Conservation (phyloP, 805 yeast genomes). For the Yamadazyma endophytica region DNA sequence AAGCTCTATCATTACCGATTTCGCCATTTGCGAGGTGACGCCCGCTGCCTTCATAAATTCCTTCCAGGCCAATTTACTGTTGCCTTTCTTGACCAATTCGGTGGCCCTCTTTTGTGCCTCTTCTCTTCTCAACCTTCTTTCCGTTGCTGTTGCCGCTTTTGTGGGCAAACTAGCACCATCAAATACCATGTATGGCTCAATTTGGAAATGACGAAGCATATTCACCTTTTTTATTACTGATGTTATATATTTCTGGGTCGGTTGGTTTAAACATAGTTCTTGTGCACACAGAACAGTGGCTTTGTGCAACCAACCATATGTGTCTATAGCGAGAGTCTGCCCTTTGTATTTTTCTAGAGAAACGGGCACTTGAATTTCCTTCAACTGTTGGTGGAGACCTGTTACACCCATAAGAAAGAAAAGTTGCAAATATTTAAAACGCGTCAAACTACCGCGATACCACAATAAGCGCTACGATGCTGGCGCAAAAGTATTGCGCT, state of each 20-base stretch:
- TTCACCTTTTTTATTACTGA: constrained; percentile 64
- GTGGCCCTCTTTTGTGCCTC: constrained; percentile 58
- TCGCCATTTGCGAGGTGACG: constrained; percentile 89
- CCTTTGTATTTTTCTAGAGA: constrained; percentile 64
- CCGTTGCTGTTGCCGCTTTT: constrained; percentile 67
- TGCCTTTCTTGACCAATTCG: constrained; percentile 48
- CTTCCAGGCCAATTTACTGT: constrained; percentile 57
- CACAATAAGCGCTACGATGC: too few relatives aligned
- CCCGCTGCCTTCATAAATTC: constrained; percentile 77
- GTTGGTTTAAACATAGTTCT: constrained; percentile 67
- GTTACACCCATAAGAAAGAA: constrained; percentile 64
- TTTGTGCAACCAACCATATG: constrained; percentile 94
- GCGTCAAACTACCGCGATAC: neutral
- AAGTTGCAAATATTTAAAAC: neutral
- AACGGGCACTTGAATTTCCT: constrained; percentile 62
- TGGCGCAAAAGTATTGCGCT: neutral
- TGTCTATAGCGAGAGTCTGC: constrained; percentile 83
- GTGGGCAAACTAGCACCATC: constrained; percentile 88
- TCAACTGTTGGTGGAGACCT: constrained; percentile 76
- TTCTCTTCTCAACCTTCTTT: constrained; percentile 54
- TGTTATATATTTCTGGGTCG: constrained; percentile 68
- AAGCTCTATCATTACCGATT: constrained; percentile 71
- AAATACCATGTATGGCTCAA: constrained; percentile 83
- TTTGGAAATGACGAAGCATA: constrained; percentile 63
- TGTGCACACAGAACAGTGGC: constrained; percentile 79